These are phyloP conservation scores for Cercophora samala DNA, from an alignment of 495 filamentous ascomycete genomes.

Conservation along the genomic window DNA sequence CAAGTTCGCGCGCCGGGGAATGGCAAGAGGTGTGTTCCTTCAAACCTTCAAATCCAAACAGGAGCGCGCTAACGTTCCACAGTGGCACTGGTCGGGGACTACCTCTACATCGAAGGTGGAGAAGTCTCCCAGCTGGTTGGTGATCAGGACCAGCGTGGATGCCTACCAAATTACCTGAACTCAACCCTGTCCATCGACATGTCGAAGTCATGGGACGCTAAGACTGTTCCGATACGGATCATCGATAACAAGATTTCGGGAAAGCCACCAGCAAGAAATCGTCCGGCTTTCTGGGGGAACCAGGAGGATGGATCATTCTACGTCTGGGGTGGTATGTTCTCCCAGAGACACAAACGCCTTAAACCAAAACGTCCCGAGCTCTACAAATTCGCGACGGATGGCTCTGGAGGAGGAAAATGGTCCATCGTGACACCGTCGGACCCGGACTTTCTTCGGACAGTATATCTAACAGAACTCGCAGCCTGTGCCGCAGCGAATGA, in stretches of 20 bases:
- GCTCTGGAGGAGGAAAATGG: constrained; percentile 38
- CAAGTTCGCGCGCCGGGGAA: neutral
- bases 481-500: constrained; percentile 10
- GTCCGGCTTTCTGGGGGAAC: constrained; percentile 32
- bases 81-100: constrained; percentile 15
- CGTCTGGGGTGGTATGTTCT: constrained; percentile 36
- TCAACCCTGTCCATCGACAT: constrained; percentile 40
- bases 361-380: constrained; percentile 29
- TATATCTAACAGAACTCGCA: constrained; percentile 9
- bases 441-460: constrained; percentile 3
- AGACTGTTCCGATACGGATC: constrained; percentile 25
- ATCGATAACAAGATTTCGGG: constrained; percentile 28
- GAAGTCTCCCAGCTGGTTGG: constrained; percentile 13
- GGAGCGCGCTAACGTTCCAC: neutral
- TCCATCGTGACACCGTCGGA: constrained; percentile 13
- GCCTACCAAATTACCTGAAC: constrained; percentile 4
- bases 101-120: constrained; percentile 20
- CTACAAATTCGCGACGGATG: constrained; percentile 22
- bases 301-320: constrained; percentile 29
- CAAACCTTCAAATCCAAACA: neutral
- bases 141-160: neutral
- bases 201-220: constrained; percentile 36
- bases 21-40: neutral
- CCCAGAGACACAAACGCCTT: constrained; percentile 19
- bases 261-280: constrained; percentile 20